Conservation (phyloP, 352 stramenopile species). For the Globisporangium alternatum region DNA sequence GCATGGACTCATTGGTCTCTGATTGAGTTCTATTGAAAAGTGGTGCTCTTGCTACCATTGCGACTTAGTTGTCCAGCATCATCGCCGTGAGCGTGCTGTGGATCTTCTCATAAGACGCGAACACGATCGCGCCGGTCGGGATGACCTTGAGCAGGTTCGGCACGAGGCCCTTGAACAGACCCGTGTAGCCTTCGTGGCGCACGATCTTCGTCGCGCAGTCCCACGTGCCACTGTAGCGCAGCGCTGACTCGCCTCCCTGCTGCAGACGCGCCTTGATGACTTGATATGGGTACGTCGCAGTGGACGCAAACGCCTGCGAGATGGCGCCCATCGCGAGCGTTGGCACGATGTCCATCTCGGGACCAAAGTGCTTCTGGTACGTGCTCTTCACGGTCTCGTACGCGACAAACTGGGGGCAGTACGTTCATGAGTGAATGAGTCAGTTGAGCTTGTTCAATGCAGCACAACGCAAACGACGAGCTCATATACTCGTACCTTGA, state of each 20-base stretch:
- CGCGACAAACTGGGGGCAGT: constrained; percentile 53
- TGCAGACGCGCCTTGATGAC: constrained; percentile 96
- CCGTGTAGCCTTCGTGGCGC: constrained; percentile 86
- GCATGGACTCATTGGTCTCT: background rate
- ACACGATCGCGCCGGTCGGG: constrained; percentile 95
- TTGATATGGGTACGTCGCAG: constrained; percentile 94
- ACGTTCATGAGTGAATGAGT: background rate
- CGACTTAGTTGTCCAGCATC: constrained; percentile 41
- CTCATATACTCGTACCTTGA: constrained; percentile 67
- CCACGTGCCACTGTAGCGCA: constrained; percentile 90
- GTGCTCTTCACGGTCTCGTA: constrained; percentile 72
- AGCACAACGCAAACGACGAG: background rate
- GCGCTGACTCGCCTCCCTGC: constrained; percentile 74
- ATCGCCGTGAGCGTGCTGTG: constrained; percentile 47
- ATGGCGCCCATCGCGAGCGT: constrained; percentile 76
- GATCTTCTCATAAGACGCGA: constrained; percentile 85
- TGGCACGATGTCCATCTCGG: constrained; percentile 66
- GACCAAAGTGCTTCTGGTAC: constrained; percentile 59
- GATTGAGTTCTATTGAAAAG: constrained; percentile 21
- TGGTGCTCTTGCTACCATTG: background rate
- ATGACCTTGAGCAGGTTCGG: constrained; percentile 96
- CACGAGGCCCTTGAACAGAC: constrained; percentile 95
- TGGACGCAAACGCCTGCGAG: constrained; percentile 81
- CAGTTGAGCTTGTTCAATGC: background rate
- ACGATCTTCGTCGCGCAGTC: constrained; percentile 90